Conservation (phyloP, 305 asterid species). For the Fraxinus velutina region DNA sequence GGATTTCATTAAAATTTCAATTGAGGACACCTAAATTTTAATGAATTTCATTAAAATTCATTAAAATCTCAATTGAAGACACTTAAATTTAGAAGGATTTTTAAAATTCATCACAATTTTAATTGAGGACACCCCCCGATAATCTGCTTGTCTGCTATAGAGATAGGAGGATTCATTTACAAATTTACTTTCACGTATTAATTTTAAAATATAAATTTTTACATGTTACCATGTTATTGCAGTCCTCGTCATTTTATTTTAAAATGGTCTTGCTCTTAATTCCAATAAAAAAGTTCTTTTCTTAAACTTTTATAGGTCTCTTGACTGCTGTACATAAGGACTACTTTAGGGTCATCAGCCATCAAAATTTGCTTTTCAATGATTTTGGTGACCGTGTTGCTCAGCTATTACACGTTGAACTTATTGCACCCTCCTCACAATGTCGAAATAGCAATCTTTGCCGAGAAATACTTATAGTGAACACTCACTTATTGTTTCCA, state of each 20-base stretch:
- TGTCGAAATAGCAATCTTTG: slow-evolving; percentile 45
- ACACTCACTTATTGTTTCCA: slow-evolving; percentile 46
- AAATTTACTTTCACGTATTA: not conserved
- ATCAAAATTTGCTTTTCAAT: slow-evolving; percentile 75
- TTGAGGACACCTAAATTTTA: too few species aligned
- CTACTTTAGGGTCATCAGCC: slow-evolving; percentile 65
- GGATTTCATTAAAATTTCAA: too few species aligned
- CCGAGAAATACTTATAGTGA: slow-evolving; percentile 87
- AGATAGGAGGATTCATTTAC: not conserved
- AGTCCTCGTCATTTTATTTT: not conserved
- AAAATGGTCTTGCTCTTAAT: not conserved
- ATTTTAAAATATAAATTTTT: not conserved
- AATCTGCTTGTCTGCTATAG: not conserved
- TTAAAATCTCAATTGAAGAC: too few species aligned
- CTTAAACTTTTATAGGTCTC: slow-evolving; percentile 49
- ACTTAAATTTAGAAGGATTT: too few species aligned
- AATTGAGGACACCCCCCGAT: not conserved
- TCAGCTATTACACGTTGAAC: slow-evolving; percentile 80
- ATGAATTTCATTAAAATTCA: too few species aligned
- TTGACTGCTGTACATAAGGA: slow-evolving; percentile 87
- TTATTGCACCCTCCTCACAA: slow-evolving; percentile 55
- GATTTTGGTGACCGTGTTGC: slow-evolving; percentile 98
- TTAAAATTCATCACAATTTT: too few species aligned
- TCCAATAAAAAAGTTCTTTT: not conserved
- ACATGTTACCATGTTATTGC: not conserved